Evolutionary conservation across 1,139 yeast genomes (phyloP).

Genomic region (Hanseniaspora uvarum): DNA sequence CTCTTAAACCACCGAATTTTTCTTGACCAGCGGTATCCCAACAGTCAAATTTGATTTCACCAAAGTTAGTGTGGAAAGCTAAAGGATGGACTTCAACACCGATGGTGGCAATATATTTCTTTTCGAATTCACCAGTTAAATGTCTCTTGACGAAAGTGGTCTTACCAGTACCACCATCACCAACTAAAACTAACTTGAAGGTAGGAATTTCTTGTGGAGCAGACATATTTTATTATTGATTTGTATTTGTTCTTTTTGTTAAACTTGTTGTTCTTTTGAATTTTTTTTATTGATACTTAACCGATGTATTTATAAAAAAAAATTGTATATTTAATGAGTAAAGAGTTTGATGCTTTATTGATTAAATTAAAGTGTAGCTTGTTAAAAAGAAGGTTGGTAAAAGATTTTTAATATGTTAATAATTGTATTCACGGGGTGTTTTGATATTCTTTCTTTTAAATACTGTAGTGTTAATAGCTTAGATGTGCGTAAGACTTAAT

Average conservation of each 20-base stretch:
- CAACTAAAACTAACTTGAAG: constrained; percentile 95
- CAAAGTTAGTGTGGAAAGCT: constrained; percentile 95
- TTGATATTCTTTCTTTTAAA: background rate
- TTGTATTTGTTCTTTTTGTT: constrained; percentile 35
- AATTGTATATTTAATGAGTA: background rate
- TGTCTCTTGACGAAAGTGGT: constrained; percentile 99
- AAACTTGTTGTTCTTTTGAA: no score
- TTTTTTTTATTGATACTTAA: background rate
- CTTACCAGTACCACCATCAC: constrained; percentile 99
- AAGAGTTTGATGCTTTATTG: background rate
- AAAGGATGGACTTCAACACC: constrained; percentile 99
- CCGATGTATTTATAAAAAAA: background rate
- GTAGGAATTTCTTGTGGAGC: constrained; percentile 65
- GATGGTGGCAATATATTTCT: constrained; percentile 96
- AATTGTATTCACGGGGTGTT: background rate
- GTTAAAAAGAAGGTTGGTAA: background rate
- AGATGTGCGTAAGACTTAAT: no score
- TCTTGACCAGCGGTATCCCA: constrained; percentile 99
- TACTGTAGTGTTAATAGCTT: background rate
- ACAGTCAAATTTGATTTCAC: constrained; percentile 97
- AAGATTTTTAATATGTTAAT: background rate
- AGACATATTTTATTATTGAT: constrained; percentile 18
- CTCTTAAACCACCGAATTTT: constrained; percentile 98
- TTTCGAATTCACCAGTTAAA: constrained; percentile 98
- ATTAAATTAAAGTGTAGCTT: background rate